These are phyloP conservation scores for Protomyces pachydermus DNA, from an alignment of 1,139 yeast genomes.

Conservation along the genomic window DNA sequence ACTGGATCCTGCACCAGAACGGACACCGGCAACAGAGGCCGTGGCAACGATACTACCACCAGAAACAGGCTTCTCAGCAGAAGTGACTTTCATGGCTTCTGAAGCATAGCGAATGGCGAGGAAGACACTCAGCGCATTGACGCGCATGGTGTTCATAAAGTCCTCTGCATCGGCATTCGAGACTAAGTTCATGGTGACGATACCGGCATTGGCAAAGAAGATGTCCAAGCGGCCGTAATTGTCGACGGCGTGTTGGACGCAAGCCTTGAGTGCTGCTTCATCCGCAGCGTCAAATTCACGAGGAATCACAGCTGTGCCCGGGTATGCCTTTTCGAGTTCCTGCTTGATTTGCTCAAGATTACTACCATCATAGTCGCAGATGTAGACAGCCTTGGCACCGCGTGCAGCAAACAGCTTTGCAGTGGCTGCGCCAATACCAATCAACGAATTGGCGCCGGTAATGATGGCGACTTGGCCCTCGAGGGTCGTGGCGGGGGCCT, in stretches of 20 bases:
- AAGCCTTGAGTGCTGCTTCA: slow-evolving; percentile 26
- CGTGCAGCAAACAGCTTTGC: slow-evolving; percentile 26
- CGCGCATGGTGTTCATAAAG: slow-evolving; percentile 29
- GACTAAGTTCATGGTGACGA: slow-evolving; percentile 19
- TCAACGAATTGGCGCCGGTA: slow-evolving; percentile 29
- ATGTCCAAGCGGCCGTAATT: slow-evolving; percentile 28
- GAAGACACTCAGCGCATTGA: slow-evolving; percentile 28
- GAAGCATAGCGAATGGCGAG: slow-evolving; percentile 29
- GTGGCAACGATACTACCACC: slow-evolving; percentile 33
- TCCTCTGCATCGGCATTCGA: slow-evolving; percentile 22
- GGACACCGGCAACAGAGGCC: slow-evolving; percentile 31
- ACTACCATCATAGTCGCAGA: slow-evolving; percentile 27
- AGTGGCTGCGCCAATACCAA: slow-evolving; percentile 31
- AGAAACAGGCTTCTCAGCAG: slow-evolving; percentile 17
- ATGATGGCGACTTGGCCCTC: slow-evolving; percentile 29
- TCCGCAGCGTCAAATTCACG: slow-evolving; percentile 30
- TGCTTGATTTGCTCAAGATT: slow-evolving; percentile 14
- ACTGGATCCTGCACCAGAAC: slow-evolving; percentile 30
- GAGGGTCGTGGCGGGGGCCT: slow-evolving; percentile 18
- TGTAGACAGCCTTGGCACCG: slow-evolving; percentile 29
- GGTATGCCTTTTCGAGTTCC: slow-evolving; percentile 2
- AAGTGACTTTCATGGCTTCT: slow-evolving; percentile 27
- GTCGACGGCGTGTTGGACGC: slow-evolving; percentile 23
- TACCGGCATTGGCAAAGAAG: slow-evolving; percentile 30
- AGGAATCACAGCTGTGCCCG: slow-evolving; percentile 24